Evolutionary conservation across 2,329 filamentous ascomycete species (phyloP).

Genomic region (Pleurostoma richardsiae): DNA sequence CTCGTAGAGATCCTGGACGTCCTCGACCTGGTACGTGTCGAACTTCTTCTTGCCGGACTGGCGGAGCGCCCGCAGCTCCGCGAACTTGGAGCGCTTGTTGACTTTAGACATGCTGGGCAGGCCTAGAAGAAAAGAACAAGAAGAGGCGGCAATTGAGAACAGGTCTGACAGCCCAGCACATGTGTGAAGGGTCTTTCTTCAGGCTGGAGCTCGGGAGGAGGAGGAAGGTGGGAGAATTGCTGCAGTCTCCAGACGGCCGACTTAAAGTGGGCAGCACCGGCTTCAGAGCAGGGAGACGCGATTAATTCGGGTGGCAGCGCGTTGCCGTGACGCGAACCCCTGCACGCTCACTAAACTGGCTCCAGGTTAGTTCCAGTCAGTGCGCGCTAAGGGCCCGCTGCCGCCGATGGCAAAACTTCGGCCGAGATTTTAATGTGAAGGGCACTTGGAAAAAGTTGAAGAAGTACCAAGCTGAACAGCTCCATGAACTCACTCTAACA

Average conservation of each 20-base stretch:
- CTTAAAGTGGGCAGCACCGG: not conserved
- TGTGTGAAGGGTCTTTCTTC: too few relatives aligned
- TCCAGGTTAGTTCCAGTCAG: too few relatives aligned
- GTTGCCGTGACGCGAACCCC: conserved; percentile 9
- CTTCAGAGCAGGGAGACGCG: conserved; percentile 1
- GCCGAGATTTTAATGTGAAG: too few relatives aligned
- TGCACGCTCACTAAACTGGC: not conserved
- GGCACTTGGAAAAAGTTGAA: too few relatives aligned
- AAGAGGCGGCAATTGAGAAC: not conserved
- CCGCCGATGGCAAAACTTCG: too few relatives aligned
- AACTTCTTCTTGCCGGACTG: conserved; percentile 88
- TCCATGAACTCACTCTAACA: not conserved
- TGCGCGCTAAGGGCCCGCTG: too few relatives aligned
- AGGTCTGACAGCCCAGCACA: not conserved
- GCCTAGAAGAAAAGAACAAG: not conserved
- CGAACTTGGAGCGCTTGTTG: conserved; percentile 50
- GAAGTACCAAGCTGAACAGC: not conserved
- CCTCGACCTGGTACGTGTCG: conserved; percentile 78
- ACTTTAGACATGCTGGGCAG: conserved; percentile 34
- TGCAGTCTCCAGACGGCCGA: not conserved
- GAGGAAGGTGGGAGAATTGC: not conserved
- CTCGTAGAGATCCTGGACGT: conserved; percentile 84
- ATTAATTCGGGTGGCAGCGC: not conserved
- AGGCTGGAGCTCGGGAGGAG: not conserved
- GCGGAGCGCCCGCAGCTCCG: conserved; percentile 78